These are phyloP conservation scores for Tetrahymena thermophila DNA, from an alignment of 73 alveolate species.

Conservation along the genomic window DNA sequence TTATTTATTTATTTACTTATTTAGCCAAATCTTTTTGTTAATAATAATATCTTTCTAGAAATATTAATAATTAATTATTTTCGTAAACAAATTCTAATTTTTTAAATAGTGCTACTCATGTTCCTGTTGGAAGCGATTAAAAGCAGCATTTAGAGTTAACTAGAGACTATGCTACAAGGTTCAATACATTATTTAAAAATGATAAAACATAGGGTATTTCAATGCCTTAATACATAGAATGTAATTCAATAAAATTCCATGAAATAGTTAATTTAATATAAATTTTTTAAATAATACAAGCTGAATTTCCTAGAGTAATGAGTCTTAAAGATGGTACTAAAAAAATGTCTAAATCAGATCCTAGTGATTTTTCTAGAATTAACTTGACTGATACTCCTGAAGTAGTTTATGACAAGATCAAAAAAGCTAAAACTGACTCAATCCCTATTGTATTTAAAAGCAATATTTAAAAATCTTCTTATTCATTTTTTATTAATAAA, in stretches of 20 bases:
- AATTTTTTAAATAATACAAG: not conserved
- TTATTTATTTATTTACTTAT: not conserved
- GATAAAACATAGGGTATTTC: conserved; percentile 3
- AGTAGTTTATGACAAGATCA: conserved; percentile 49
- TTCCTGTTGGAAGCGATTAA: conserved; percentile 89
- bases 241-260: not conserved
- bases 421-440: conserved; percentile 78
- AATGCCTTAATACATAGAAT: conserved; percentile 47
- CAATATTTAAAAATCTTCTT: no score
- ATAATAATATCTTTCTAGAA: not conserved
- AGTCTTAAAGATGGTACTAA: conserved; percentile 64
- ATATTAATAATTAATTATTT: not conserved
- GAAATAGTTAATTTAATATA: no score
- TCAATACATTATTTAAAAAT: conserved; percentile 43
- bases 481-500: not conserved
- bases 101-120: conserved; percentile 52
- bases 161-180: conserved; percentile 62
- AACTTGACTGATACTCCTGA: conserved; percentile 74
- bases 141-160: conserved; percentile 82
- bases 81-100: not conserved
- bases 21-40: not conserved
- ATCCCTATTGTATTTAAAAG: conserved; percentile 28
- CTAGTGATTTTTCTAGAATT: conserved; percentile 48
- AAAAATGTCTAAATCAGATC: conserved; percentile 80
- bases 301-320: conserved; percentile 67